These are phyloP conservation scores for Fragaria iinumae DNA, from an alignment of 306 rosid genomes.

Conservation along the genomic window DNA sequence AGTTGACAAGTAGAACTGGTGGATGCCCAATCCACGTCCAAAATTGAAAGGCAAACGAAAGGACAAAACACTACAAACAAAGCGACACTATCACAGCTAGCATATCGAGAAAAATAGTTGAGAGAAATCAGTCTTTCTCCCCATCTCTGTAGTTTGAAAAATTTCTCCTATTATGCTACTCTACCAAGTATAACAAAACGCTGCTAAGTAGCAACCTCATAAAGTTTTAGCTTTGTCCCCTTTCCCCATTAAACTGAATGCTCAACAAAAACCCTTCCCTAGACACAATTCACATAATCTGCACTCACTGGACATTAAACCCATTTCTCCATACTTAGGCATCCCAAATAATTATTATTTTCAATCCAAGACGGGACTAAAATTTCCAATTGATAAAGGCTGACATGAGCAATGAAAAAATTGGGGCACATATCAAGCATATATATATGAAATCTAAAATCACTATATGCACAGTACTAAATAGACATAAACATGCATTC, in stretches of 20 bases:
- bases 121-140: not conserved
- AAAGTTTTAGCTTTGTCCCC: not conserved
- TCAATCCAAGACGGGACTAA: not conserved
- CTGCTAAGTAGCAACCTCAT: not conserved
- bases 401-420: not conserved
- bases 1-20: not conserved
- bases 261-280: not conserved
- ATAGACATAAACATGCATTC: not conserved
- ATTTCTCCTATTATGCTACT: not conserved
- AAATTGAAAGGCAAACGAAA: not conserved
- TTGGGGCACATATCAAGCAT: not conserved
- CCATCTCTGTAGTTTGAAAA: not conserved
- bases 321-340: not conserved
- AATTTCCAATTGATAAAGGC: not conserved
- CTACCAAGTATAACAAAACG: not conserved
- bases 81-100: not conserved
- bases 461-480: not conserved
- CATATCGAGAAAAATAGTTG: not conserved
- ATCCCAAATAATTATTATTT: not conserved
- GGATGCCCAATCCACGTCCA: not conserved
- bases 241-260: not conserved
- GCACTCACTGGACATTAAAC: conserved; percentile 2
- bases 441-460: not conserved
- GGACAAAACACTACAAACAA: not conserved
- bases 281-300: not conserved